Base-by-base conservation (phyloP, 2,329 filamentous ascomycete genomes). In the Sclerotinia nivalis region DNA sequence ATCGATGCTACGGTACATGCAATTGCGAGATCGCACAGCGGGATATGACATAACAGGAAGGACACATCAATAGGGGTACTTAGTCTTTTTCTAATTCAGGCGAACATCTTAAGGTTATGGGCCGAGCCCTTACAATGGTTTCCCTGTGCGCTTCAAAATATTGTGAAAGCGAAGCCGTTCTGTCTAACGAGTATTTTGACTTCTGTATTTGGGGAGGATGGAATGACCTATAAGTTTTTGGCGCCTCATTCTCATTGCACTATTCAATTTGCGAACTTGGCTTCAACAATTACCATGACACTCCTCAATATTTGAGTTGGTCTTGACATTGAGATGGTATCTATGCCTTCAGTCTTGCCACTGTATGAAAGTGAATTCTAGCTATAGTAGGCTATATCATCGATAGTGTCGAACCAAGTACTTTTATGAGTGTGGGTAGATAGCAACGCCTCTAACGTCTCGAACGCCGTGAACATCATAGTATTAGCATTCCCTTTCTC, bases 81-180 rank as follows among this genome's bases (percentile, higher is more conserved):
- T 40, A 10, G 37, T 60, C 37, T 49, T 65, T 40, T 65, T 65
- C 47, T 65, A 65, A 52, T 65, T 28, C 22, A 43, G 52, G 61
- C 61, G 34, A 60, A 52, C 15, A 22, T 15, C 7, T 54, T 40
- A 40, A 52, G 28, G 31, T 20, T 52, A 40, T 52, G n/a, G 22
- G n/a, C 18, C n/a, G 13, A 9, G n/a, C 40, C 7, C n/a, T 43
- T 22, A n/a, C 13, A 52, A 49, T 18, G 13, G 12, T 40, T 25
- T 22, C 47, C 22, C 15, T 25, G 20, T 40, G 13, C 15, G 12
- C 10, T 40, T 52, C 8, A 52, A 28, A 10, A 43, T 43, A n/a
- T n/a, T 25, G n/a, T 59, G 28, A 37, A 40, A 37, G 13, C 2
- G 13, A 50, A n/a, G 4, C 45, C 22, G 22, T 50, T 10, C 8